Conservation (phyloP, 768 basidiomycete genomes). For the Lactarius sanguifluus region DNA sequence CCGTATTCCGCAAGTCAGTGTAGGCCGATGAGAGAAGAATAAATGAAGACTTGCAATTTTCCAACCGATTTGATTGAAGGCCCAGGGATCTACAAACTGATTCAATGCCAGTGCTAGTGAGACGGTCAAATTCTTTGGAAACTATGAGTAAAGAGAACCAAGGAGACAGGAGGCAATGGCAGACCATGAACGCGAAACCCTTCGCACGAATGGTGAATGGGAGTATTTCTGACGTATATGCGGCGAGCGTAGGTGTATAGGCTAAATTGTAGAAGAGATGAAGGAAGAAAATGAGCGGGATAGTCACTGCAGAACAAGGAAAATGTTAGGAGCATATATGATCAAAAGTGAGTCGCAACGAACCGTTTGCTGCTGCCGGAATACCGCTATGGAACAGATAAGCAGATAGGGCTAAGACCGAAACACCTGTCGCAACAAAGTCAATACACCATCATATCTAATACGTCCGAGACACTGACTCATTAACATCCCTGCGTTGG, state of each 20-base stretch:
- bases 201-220: conserved; percentile 79
- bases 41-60: conserved; percentile 36
- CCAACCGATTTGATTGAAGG: conserved; percentile 51
- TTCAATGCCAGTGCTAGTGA: conserved; percentile 73
- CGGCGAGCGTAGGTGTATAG: conserved; percentile 69
- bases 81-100: conserved; percentile 78
- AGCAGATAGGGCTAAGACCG: conserved; percentile 53
- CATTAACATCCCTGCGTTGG: conserved; percentile 58
- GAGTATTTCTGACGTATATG: conserved; percentile 72
- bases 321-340: neutral
- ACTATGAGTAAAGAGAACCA: neutral
- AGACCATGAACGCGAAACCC: conserved; percentile 73
- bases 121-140: conserved; percentile 55
- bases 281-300: conserved; percentile 64
- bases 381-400: conserved; percentile 40
- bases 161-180: conserved; percentile 26
- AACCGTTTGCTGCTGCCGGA: conserved; percentile 38
- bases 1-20: conserved; percentile 27
- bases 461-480: conserved; percentile 37
- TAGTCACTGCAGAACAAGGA: conserved; percentile 44
- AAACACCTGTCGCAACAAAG: conserved; percentile 44
- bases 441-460: neutral
- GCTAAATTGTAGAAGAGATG: conserved; percentile 63
- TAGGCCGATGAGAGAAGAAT: neutral
- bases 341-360: neutral